Evolutionary conservation across 192 early-diverging fungal genomes (phyloP), one percentile per base, ranked within the genome.

Genomic region (Diversispora epigaea): DNA sequence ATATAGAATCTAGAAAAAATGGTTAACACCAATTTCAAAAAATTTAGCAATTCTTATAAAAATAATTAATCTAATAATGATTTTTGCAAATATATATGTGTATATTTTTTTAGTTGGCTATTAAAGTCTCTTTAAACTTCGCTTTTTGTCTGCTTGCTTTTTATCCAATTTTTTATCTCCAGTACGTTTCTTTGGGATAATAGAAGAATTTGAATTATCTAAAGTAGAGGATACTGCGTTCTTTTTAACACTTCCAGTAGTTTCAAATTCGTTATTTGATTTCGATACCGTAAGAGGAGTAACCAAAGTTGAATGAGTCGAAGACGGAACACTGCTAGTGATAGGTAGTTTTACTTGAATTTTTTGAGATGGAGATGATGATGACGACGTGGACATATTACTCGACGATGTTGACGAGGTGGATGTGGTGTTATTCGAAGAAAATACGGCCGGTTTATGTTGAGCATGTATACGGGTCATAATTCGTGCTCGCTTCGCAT

Each of bases 391-490:
- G 10, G 50, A 41, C 17, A 25, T 22, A 50, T 14, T 22, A 22
- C 46, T 14, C 19, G 67, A 22, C 2, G 67, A 25, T 9, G 47
- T 22, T 6, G 47, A 25, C 4, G 67, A 56, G 8, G 57, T 32
- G 1, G 41, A 19, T 12, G 56, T 71, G 55, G 41, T 72, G 50
- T 25, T 40, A 12, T 47, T 72, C n/a, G 68, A 40, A 44, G 56
- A 60, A 72, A 72, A 72, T 60, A 43, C 73, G 0, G 49, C 6
- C 50, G 61, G 10, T 11, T 61, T 64, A 44, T 46, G 41, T 62
- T 52, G 52, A 7, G 93, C 96, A 70, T 98, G 95, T 25, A 98
- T 89, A 6, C 78, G 72, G 3, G 96, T 97, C 80, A 92, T 89
- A 43, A 98, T 54, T 25, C 80, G 67, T 4, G 96, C 95, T 62